A percentile compares a stretch with the other conserved stretches of the same genome.
Conservation (phyloP, 768 basidiomycete genomes). For the Hygrocybe coccinea region DNA sequence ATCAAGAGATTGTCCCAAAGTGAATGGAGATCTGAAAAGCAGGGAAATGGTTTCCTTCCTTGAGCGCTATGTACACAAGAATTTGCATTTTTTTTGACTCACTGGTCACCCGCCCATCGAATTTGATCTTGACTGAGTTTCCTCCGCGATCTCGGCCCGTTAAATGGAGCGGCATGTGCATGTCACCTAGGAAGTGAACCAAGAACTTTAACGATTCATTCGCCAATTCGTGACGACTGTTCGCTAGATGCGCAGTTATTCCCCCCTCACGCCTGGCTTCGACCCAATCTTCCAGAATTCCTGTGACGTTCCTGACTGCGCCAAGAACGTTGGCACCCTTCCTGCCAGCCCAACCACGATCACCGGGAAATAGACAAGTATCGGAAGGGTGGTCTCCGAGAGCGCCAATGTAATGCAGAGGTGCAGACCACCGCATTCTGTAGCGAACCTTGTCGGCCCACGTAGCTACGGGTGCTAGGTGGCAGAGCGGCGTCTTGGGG, state of each 20-base stretch:
- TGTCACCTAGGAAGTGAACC: constrained; percentile 88
- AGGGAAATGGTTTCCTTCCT: neutral
- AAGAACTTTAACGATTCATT: constrained; percentile 89
- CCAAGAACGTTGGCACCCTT: constrained; percentile 62
- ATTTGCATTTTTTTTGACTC: constrained; percentile 20
- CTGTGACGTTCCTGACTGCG: constrained; percentile 73
- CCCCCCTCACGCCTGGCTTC: constrained; percentile 13
- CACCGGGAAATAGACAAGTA: constrained; percentile 72
- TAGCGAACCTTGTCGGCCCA: constrained; percentile 80
- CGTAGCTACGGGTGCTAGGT: constrained; percentile 75
- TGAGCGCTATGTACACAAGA: neutral
- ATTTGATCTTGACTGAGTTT: constrained; percentile 71
- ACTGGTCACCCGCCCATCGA: constrained; percentile 71
- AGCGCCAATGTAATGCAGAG: constrained; percentile 73
- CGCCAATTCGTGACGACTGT: constrained; percentile 31
- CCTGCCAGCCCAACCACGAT: constrained; percentile 63
- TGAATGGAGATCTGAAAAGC: constrained; percentile 66
- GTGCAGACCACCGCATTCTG: constrained; percentile 65
- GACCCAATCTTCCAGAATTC: constrained; percentile 50
- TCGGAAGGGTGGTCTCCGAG: constrained; percentile 72
- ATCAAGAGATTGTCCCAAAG: constrained; percentile 84
- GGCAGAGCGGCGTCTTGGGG: constrained; percentile 49
- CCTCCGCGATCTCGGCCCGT: constrained; percentile 86
- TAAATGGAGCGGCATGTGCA: constrained; percentile 92
- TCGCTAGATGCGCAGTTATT: constrained; percentile 20